phyloP scores from a whole-genome alignment of 257 asterid species.

The Coffea eugenioides region DNA sequence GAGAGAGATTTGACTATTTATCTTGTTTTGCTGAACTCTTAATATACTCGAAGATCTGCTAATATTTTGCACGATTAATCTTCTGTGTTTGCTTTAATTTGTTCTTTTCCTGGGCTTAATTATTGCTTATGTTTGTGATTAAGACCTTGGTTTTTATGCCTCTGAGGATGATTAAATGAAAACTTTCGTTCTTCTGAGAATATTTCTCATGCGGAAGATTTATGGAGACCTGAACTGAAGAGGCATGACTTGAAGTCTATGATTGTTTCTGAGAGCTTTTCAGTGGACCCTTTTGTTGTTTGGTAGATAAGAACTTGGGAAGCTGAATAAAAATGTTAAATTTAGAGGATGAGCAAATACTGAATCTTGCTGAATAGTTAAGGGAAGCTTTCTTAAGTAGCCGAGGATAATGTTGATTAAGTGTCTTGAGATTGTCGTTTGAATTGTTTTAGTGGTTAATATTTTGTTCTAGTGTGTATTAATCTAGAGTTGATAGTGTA shows the following conservation, averaged over 20 bases:
- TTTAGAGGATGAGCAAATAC: not conserved
- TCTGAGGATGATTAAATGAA: constrained; percentile 7
- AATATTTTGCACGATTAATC: too few species aligned
- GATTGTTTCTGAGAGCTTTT: not conserved
- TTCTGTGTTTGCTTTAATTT: not conserved
- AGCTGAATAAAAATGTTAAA: not conserved
- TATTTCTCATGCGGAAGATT: constrained; percentile 8
- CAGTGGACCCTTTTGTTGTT: not conserved
- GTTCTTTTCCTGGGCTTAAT: not conserved
- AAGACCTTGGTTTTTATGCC: not conserved
- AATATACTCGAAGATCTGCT: not conserved
- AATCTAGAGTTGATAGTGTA: not conserved
- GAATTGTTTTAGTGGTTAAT: not conserved
- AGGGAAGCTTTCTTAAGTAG: not conserved
- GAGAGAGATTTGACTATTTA: not conserved
- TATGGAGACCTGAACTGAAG: constrained; percentile 17
- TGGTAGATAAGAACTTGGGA: not conserved
- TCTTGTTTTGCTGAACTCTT: not conserved
- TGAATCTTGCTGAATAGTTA: not conserved
- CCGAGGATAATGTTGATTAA: not conserved
- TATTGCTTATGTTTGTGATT: not conserved
- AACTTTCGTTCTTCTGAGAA: constrained; percentile 18
- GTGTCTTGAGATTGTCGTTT: not conserved
- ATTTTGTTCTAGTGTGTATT: not conserved
- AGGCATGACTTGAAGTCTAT: not conserved